Conservation (phyloP, 108 stramenopile genomes). For the Schizochytrium sp. region DNA sequence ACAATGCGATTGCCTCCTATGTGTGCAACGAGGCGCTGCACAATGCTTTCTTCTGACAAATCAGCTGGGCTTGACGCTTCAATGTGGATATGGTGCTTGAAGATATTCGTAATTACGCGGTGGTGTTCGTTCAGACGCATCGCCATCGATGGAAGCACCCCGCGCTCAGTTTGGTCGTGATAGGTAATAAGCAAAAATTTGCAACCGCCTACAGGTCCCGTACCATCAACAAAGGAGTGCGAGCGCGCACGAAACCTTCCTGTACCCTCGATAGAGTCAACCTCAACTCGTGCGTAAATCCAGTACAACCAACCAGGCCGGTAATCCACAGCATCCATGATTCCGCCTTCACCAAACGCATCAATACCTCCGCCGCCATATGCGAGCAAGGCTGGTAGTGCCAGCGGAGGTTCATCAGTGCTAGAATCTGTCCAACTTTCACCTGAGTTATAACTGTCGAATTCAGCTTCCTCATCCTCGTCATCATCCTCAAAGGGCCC, state of each 20-base stretch:
- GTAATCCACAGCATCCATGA: neutral
- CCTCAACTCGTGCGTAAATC: conserved; percentile 56
- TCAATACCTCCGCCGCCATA: conserved; percentile 39
- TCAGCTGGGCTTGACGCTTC: conserved; percentile 36
- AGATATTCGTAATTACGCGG: neutral
- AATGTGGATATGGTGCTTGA: conserved; percentile 43
- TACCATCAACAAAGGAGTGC: neutral
- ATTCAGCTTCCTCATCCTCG: neutral
- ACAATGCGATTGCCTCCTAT: neutral
- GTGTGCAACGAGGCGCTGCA: neutral
- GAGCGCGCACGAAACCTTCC: conserved; percentile 2
- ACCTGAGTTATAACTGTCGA: neutral
- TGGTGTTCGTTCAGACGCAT: conserved; percentile 7
- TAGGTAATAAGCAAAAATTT: conserved; percentile 41
- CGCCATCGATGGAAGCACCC: conserved; percentile 4
- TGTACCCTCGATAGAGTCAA: conserved; percentile 51
- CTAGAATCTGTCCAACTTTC: neutral
- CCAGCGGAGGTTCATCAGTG: neutral
- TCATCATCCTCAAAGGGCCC: neutral
- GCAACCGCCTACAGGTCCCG: conserved; percentile 21
- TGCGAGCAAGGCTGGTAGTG: conserved; percentile 13
- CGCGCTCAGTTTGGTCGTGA: neutral
- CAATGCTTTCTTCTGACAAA: conserved; percentile 41
- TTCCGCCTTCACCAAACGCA: conserved; percentile 18
- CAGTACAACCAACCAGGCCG: conserved; percentile 56